Percentiles rank a stretch among this genome's conserved stretches.
Evolutionary conservation across 1,284 basidiomycete species (phyloP).

Genomic region (Pseudozyma thailandica): DNA sequence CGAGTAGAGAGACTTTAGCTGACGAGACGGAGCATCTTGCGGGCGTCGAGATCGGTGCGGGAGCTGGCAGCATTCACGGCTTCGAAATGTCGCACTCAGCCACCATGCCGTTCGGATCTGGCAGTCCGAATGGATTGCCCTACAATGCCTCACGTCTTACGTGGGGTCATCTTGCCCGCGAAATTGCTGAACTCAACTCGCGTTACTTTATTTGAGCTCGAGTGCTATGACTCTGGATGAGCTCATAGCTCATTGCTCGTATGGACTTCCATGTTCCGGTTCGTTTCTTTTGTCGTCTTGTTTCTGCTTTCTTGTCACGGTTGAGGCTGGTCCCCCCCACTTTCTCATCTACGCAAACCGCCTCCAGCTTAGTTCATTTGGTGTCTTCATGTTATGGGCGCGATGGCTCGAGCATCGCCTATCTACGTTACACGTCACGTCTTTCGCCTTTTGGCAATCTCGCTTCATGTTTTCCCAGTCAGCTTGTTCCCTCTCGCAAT

Average conservation of each 20-base stretch:
- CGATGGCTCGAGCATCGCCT: conserved; percentile 8
- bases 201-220: conserved; percentile 52
- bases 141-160: conserved; percentile 45
- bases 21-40: conserved; percentile 29
- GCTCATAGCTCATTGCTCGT: conserved; percentile 2
- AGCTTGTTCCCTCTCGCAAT: not conserved
- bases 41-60: conserved; percentile 56
- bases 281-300: not conserved
- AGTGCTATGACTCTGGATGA: conserved; percentile 2
- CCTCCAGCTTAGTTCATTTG: too few species aligned
- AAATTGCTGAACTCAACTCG: conserved; percentile 61
- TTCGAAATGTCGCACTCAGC: conserved; percentile 39
- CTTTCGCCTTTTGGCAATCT: not conserved
- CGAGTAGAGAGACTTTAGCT: not conserved
- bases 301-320: not conserved
- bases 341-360: too few species aligned
- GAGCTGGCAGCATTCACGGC: conserved; percentile 52
- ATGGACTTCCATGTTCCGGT: conserved; percentile 3
- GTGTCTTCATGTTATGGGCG: conserved; percentile 8
- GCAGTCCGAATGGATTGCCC: conserved; percentile 48
- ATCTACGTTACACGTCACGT: not conserved
- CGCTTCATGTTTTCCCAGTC: not conserved
- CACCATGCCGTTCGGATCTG: conserved; percentile 48
- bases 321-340: conserved; percentile 2
- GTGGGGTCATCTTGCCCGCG: conserved; percentile 57